Evolutionary conservation across 2,329 filamentous ascomycete genomes (phyloP).

Genomic region (Ophiostoma triangulosporum): DNA sequence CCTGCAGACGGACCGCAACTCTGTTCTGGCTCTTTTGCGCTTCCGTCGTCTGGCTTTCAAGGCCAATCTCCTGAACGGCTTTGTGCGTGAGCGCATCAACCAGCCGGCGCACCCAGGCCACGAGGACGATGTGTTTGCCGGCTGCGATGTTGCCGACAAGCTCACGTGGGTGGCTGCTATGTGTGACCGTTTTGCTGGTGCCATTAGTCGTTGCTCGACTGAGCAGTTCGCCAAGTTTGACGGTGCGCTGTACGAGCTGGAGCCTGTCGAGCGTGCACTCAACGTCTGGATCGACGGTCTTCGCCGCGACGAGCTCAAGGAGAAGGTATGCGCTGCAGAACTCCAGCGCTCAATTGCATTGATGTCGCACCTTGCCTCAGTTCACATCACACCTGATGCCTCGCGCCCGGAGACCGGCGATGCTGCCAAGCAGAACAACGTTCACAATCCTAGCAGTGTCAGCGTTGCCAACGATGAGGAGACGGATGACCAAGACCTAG

Average conservation of each 20-base stretch:
- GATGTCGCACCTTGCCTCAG: constrained; percentile 72
- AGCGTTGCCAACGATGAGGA: constrained; percentile 9
- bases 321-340: constrained; percentile 68
- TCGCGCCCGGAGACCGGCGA: not conserved
- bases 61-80: constrained; percentile 60
- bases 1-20: constrained; percentile 58
- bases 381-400: constrained; percentile 46
- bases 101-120: constrained; percentile 48
- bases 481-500: constrained; percentile 32
- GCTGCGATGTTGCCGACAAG: constrained; percentile 72
- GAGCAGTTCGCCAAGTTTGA: constrained; percentile 69
- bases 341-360: constrained; percentile 74
- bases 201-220: constrained; percentile 64
- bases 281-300: constrained; percentile 81
- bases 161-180: constrained; percentile 72
- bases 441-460: constrained; percentile 4
- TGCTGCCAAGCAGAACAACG: not conserved
- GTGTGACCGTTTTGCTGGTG: constrained; percentile 71
- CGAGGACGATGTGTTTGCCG: constrained; percentile 66
- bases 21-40: constrained; percentile 73
- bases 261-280: constrained; percentile 78
- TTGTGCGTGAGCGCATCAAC: constrained; percentile 65
- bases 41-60: constrained; percentile 87
- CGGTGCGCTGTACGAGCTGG: constrained; percentile 71
- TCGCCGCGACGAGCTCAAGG: constrained; percentile 72